These are phyloP conservation scores for Nothomitra cinnamomea DNA, from an alignment of 2,329 filamentous ascomycete species.

Conservation along the genomic window DNA sequence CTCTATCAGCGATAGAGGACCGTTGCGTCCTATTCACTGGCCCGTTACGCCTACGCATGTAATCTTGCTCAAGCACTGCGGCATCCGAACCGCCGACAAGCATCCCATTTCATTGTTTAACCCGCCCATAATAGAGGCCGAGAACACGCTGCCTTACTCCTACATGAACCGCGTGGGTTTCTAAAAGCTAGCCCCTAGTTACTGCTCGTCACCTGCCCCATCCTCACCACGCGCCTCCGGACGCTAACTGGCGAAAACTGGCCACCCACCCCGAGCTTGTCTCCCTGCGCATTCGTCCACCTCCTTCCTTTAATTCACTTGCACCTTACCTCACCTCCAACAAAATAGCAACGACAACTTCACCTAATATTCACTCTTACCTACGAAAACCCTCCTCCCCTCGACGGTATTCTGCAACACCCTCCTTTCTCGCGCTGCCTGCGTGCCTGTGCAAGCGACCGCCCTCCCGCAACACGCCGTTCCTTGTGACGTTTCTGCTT, in stretches of 20 bases:
- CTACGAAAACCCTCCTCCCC: not conserved
- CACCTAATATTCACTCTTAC: not conserved
- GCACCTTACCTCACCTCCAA: slow-evolving; percentile 3
- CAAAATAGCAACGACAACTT: slow-evolving; percentile 1
- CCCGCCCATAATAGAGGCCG: too few relatives aligned
- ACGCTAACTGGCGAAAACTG: slow-evolving; percentile 3
- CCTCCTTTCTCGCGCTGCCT: not conserved
- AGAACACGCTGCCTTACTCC: not conserved
- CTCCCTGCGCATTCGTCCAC: not conserved
- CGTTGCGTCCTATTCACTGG: too few relatives aligned
- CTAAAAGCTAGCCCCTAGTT: not conserved
- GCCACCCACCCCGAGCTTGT: slow-evolving; percentile 1
- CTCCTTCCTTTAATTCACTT: slow-evolving; percentile 3
- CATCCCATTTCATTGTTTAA: too few relatives aligned
- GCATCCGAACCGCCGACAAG: too few relatives aligned
- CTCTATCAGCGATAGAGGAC: too few relatives aligned
- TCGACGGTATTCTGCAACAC: not conserved
- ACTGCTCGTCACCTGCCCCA: slow-evolving; percentile 2
- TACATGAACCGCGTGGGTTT: slow-evolving; percentile 2
- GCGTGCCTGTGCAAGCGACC: slow-evolving; percentile 1
- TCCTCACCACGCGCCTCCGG: slow-evolving; percentile 2
- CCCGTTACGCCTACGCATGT: too few relatives aligned
- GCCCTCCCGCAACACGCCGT: not conserved
- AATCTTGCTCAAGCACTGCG: too few relatives aligned
- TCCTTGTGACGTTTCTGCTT: slow-evolving; percentile 3